A percentile compares a stretch with the other conserved stretches of the same genome.
phyloP scores from a whole-genome alignment of 177 flowering plant genomes.

The Vitis hybrid region DNA sequence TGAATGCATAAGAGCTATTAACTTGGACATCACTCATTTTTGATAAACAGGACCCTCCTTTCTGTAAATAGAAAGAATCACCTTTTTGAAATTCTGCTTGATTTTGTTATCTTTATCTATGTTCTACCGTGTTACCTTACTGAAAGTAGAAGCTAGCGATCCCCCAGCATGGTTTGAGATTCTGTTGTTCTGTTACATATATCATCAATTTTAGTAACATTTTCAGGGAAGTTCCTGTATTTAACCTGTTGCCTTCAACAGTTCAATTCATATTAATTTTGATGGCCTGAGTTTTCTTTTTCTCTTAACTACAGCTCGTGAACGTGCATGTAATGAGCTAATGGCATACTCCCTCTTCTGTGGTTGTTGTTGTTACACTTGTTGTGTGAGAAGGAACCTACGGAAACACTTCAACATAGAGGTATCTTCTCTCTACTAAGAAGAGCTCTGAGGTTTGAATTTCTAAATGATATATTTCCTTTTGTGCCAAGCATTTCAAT shows the following conservation, averaged over 20 bases:
- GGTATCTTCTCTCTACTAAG: conserved; percentile 15
- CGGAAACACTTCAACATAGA: conserved; percentile 32
- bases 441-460: background rate
- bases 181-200: no score
- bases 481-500: background rate
- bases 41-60: no score
- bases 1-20: background rate
- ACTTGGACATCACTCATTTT: background rate
- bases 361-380: conserved; percentile 52
- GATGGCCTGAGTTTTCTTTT: background rate
- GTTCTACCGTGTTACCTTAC: no score
- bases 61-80: no score
- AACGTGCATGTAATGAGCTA: conserved; percentile 31
- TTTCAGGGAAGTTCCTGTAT: no score
- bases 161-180: no score
- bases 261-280: no score
- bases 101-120: no score
- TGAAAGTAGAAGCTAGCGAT: no score
- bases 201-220: no score
- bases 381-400: conserved; percentile 40
- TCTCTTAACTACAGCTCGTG: conserved; percentile 29
- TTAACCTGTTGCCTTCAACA: no score
- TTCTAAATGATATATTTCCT: background rate
- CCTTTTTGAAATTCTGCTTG: no score
- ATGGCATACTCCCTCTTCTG: conserved; percentile 37